phyloP scores from a whole-genome alignment of 331 rosid species.

The Malus hybrid region DNA sequence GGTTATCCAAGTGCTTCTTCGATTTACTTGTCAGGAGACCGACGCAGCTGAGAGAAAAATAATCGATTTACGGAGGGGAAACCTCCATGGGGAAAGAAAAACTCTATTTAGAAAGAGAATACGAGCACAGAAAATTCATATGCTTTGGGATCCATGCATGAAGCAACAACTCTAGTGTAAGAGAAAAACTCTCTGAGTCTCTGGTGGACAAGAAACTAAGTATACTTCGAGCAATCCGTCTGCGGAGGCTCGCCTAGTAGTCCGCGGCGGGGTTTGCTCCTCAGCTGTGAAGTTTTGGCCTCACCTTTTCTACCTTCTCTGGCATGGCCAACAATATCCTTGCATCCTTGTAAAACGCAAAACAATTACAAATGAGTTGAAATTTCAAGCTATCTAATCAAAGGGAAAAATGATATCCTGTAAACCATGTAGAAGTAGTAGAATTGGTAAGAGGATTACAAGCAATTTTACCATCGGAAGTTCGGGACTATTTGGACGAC shows the following conservation, averaged over 20 bases:
- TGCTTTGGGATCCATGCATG: background rate
- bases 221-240: background rate
- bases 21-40: background rate
- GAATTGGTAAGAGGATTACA: background rate
- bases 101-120: background rate
- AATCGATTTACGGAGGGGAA: no score
- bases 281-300: background rate
- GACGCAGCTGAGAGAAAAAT: no score
- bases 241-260: background rate
- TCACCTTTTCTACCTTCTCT: background rate
- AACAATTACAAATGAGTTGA: background rate
- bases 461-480: constrained; percentile 6
- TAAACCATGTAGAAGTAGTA: background rate
- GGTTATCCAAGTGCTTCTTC: background rate
- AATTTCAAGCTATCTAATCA: background rate
- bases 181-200: background rate
- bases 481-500: background rate
- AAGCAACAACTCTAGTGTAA: background rate
- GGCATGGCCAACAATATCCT: background rate
- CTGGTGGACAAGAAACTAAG: background rate
- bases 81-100: background rate
- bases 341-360: background rate
- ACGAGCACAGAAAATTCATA: background rate
- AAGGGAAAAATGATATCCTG: background rate
- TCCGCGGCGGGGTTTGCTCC: background rate